Evolutionary conservation across 208 protist genomes (phyloP).

Genomic region (Trichomonas vaginalis): DNA sequence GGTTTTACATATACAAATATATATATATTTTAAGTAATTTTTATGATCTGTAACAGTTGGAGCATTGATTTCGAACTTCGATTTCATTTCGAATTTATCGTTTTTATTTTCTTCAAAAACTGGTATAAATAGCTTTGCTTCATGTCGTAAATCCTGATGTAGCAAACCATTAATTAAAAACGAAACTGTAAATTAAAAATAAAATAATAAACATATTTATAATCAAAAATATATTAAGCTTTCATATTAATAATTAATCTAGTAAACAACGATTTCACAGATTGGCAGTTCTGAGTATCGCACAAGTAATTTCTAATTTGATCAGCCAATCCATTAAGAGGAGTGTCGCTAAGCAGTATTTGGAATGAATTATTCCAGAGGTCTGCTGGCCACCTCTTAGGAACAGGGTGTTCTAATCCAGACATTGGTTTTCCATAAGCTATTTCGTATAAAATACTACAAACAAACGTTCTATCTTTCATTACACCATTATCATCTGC

Average conservation of each 20-base stretch:
- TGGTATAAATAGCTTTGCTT: no score
- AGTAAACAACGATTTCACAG: not conserved
- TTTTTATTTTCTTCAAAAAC: no score
- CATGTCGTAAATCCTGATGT: no score
- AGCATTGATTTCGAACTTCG: no score
- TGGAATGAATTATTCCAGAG: not conserved
- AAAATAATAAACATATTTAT: not conserved
- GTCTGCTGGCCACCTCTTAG: not conserved
- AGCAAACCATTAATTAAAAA: no score
- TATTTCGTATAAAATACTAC: not conserved
- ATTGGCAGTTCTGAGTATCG: not conserved
- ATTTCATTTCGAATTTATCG: no score
- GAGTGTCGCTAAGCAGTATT: not conserved
- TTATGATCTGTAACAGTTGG: no score
- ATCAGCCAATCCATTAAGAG: not conserved
- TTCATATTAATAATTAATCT: not conserved
- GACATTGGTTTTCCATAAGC: not conserved
- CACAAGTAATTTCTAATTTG: not conserved
- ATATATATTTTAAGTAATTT: no score
- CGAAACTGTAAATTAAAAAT: no score
- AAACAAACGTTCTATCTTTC: not conserved
- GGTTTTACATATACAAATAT: no score
- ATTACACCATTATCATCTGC: not conserved
- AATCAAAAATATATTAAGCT: not conserved
- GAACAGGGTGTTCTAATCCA: not conserved